Evolutionary conservation across 257 asterid genomes (phyloP).

Genomic region (Solanum boliviense): DNA sequence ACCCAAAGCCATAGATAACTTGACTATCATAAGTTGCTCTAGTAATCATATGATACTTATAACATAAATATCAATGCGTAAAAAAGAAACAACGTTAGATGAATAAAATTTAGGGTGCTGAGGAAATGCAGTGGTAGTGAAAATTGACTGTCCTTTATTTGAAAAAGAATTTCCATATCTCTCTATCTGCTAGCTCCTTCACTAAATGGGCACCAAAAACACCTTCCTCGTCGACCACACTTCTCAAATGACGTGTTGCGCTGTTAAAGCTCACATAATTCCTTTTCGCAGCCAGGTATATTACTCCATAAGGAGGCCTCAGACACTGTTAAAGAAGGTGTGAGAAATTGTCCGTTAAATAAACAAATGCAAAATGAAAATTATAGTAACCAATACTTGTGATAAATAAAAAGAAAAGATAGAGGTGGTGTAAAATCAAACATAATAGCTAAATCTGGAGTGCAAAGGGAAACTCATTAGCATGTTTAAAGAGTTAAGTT

Average conservation of each 20-base stretch:
- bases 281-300: constrained; percentile 23
- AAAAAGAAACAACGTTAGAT: not conserved
- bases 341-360: not conserved
- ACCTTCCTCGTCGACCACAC: constrained; percentile 27
- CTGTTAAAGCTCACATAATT: constrained; percentile 21
- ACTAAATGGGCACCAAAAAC: constrained; percentile 27
- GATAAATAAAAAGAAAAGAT: not conserved
- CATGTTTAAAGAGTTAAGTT: not conserved
- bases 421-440: not conserved
- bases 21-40: not conserved
- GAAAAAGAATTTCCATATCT: constrained; percentile 28
- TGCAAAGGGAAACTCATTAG: not conserved
- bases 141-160: constrained; percentile 4
- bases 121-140: not conserved
- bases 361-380: not conserved
- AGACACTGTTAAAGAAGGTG: constrained; percentile 7
- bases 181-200: constrained; percentile 21
- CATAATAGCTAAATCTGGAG: not conserved
- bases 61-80: not conserved
- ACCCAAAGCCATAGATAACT: not conserved
- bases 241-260: constrained; percentile 20
- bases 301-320: constrained; percentile 30
- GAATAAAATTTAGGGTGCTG: not conserved
- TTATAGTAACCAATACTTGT: not conserved
- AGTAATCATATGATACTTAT: not conserved